Evolutionary conservation across 768 basidiomycete species (phyloP).

Genomic region (Termitomyces sp.): DNA sequence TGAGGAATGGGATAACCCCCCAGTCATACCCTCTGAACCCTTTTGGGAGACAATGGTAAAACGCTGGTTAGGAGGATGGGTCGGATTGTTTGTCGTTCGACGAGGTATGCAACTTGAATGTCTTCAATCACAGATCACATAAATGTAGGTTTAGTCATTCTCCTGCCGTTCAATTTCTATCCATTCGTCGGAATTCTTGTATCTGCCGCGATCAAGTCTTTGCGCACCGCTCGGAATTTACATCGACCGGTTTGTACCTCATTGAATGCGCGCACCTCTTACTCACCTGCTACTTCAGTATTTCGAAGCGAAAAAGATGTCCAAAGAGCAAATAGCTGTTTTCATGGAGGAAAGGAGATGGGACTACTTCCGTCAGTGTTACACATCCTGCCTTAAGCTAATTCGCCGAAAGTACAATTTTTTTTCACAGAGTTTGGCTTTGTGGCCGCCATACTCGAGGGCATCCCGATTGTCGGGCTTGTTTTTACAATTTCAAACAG

Average conservation of each 20-base stretch:
- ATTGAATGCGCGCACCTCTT: background rate
- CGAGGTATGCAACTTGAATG: slow-evolving; percentile 29
- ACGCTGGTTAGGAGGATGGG: slow-evolving; percentile 31
- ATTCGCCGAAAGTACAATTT: background rate
- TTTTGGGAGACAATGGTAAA: slow-evolving; percentile 23
- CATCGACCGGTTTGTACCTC: slow-evolving; percentile 54
- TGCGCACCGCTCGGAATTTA: slow-evolving; percentile 62
- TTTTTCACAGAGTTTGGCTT: slow-evolving; percentile 77
- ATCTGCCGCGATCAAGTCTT: slow-evolving; percentile 59
- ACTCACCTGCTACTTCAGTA: slow-evolving; percentile 45
- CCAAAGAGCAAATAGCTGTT: slow-evolving; percentile 54
- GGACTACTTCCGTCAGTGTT: slow-evolving; percentile 68
- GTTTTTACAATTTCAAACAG: slow-evolving; percentile 83
- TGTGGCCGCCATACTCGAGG: slow-evolving; percentile 74
- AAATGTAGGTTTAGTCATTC: slow-evolving; percentile 34
- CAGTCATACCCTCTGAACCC: slow-evolving; percentile 27
- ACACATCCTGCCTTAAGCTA: background rate
- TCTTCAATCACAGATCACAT: background rate
- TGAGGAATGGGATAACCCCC: slow-evolving; percentile 74
- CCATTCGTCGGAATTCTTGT: slow-evolving; percentile 63
- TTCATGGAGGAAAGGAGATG: slow-evolving; percentile 90
- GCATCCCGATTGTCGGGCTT: slow-evolving; percentile 76
- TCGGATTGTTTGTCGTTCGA: slow-evolving; percentile 39
- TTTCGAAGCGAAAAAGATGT: slow-evolving; percentile 83
- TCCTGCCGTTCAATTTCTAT: slow-evolving; percentile 61